These are phyloP conservation scores for Microcyclospora tardicrescens DNA, from an alignment of 2,329 filamentous ascomycete species.

Conservation along the genomic window DNA sequence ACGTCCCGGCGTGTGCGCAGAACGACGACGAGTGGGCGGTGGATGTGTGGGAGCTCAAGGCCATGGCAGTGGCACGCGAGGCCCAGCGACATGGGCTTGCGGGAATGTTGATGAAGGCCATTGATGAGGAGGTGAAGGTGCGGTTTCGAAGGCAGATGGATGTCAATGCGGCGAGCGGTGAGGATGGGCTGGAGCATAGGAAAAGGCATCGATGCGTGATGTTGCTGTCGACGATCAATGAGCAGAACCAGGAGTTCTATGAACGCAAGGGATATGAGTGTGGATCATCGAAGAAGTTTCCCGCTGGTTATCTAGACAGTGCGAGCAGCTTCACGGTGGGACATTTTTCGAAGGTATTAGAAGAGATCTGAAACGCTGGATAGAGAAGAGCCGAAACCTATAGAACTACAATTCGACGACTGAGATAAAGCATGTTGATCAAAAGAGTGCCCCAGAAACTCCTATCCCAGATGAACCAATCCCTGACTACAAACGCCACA, in stretches of 20 bases:
- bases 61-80: constrained; percentile 6
- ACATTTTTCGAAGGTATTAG: constrained; percentile 9
- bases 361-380: no score
- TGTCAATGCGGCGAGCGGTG: no score
- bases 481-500: no score
- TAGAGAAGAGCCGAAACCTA: no score
- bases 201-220: constrained; percentile 1
- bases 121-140: constrained; percentile 8
- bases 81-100: constrained; percentile 10
- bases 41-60: constrained; percentile 9
- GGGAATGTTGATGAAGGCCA: constrained; percentile 8
- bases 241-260: constrained; percentile 9
- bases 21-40: neutral
- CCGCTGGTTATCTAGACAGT: constrained; percentile 7
- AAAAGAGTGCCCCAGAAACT: no score
- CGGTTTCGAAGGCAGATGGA: constrained; percentile 2
- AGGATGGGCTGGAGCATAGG: neutral
- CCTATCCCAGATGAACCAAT: no score
- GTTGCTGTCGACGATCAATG: constrained; percentile 11
- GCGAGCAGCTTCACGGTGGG: constrained; percentile 7
- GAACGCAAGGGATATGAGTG: constrained; percentile 3
- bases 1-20: neutral
- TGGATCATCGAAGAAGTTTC: constrained; percentile 10
- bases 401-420: no score
- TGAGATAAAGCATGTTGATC: no score